A percentile compares a stretch with the other conserved stretches of the same genome.
These are phyloP conservation scores for Corymbia citriodora DNA, from an alignment of 441 rosid genomes.

Conservation along the genomic window DNA sequence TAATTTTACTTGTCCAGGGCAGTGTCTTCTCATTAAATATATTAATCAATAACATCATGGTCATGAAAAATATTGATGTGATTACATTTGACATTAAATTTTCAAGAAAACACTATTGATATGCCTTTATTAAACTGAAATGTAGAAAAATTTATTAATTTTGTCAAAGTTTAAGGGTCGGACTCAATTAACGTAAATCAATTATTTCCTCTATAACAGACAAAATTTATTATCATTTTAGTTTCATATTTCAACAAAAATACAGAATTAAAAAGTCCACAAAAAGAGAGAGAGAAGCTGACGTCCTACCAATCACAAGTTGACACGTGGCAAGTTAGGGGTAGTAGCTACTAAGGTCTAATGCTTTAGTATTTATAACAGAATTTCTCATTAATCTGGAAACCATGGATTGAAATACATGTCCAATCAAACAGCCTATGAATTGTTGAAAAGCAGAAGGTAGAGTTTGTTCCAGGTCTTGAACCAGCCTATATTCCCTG, in stretches of 20 bases:
- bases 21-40: fast-evolving
- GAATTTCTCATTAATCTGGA: neutral
- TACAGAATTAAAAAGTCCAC: fast-evolving
- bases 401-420: neutral
- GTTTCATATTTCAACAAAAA: neutral
- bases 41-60: fast-evolving
- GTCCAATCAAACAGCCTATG: neutral
- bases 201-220: neutral
- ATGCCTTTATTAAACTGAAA: neutral
- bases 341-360: neutral
- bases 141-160: neutral
- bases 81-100: neutral
- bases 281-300: neutral
- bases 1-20: fast-evolving
- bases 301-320: fast-evolving
- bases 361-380: fast-evolving
- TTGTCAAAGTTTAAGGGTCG: neutral
- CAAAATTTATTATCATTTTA: neutral
- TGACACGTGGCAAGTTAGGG: neutral
- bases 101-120: fast-evolving
- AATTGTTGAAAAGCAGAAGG: neutral
- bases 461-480: neutral
- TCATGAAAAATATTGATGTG: fast-evolving
- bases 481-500: neutral
- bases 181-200: neutral